Evolutionary conservation across 305 asterid genomes (phyloP).

Genomic region (Fraxinus sp.): DNA sequence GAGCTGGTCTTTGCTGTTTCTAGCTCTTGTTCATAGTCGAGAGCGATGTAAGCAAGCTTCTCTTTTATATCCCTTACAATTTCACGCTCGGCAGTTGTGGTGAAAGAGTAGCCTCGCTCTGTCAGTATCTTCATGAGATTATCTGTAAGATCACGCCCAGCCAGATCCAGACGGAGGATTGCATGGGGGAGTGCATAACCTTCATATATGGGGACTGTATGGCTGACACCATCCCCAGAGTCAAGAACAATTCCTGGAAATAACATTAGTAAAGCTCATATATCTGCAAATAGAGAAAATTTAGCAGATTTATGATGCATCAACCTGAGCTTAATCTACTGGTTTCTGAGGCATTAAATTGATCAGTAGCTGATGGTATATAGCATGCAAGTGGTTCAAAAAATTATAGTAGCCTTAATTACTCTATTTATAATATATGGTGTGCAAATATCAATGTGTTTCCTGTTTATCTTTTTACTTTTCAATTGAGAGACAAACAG

Average conservation of each 20-base stretch:
- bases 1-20: constrained; percentile 35
- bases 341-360: neutral
- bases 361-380: neutral
- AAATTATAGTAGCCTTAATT: neutral
- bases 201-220: constrained; percentile 33
- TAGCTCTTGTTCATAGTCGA: constrained; percentile 31
- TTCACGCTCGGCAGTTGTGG: constrained; percentile 35
- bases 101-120: constrained; percentile 32
- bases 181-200: constrained; percentile 37
- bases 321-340: neutral
- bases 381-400: neutral
- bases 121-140: constrained; percentile 30
- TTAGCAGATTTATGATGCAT: neutral
- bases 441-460: neutral
- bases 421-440: neutral
- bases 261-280: neutral
- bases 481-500: neutral
- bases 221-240: constrained; percentile 34
- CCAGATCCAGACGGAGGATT: constrained; percentile 34
- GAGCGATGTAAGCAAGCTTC: constrained; percentile 28
- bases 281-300: neutral
- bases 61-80: constrained; percentile 34
- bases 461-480: neutral
- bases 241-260: constrained; percentile 31
- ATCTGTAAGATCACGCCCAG: constrained; percentile 36